phyloP scores from a whole-genome alignment of 2,329 filamentous ascomycete species.

The Mycocentrospora acerina region DNA sequence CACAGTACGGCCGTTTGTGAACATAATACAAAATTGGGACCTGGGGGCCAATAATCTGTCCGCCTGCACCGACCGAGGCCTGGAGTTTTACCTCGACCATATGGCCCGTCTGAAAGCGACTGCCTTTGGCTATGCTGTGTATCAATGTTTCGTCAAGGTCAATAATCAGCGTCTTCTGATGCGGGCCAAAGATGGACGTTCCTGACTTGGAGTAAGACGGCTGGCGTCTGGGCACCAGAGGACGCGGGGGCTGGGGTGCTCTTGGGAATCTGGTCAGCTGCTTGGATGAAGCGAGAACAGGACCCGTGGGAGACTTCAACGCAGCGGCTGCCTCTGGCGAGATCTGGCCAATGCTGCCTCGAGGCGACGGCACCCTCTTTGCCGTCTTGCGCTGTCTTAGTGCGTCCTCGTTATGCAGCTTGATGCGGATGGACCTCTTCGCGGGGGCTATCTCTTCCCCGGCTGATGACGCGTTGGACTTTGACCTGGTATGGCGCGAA shows the following conservation, averaged over 20 bases:
- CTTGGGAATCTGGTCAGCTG: slow-evolving; percentile 85
- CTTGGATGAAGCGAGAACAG: slow-evolving; percentile 58
- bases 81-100: slow-evolving; percentile 97
- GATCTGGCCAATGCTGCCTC: slow-evolving; percentile 30
- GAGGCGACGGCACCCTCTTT: slow-evolving; percentile 54
- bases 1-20: slow-evolving; percentile 94
- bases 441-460: slow-evolving; percentile 67
- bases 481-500: slow-evolving; percentile 63
- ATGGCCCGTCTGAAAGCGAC: slow-evolving; percentile 91
- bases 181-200: slow-evolving; percentile 38
- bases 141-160: slow-evolving; percentile 97
- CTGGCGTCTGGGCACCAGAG: slow-evolving; percentile 83
- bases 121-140: slow-evolving; percentile 96
- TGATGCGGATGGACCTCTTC: slow-evolving; percentile 85
- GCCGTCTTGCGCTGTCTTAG: slow-evolving; percentile 72
- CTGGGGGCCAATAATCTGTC: slow-evolving; percentile 73
- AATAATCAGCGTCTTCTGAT: slow-evolving; percentile 88
- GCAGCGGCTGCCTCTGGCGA: slow-evolving; percentile 59
- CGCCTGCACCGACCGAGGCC: slow-evolving; percentile 67
- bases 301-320: slow-evolving; percentile 91
- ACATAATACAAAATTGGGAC: slow-evolving; percentile 99
- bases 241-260: slow-evolving; percentile 83
- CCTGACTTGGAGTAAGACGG: slow-evolving; percentile 71
- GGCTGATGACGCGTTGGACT: slow-evolving; percentile 51
- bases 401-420: slow-evolving; percentile 78